Percentiles rank a stretch among this genome's conserved stretches.
Conservation (phyloP, 1,284 basidiomycete genomes). For the Naganishia sp. region DNA sequence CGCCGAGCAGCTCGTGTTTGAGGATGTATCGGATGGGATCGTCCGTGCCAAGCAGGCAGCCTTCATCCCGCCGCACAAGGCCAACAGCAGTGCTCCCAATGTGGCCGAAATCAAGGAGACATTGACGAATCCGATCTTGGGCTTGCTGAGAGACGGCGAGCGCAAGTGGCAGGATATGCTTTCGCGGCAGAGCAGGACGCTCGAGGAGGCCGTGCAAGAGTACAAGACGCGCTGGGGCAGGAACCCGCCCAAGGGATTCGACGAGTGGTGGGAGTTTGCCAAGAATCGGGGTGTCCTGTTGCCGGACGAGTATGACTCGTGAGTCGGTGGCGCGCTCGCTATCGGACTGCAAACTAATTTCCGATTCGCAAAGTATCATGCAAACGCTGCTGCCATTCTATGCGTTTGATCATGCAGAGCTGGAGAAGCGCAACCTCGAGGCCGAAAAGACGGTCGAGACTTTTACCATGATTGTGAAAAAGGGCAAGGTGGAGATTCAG, state of each 20-base stretch:
- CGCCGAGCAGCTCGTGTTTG: constrained; percentile 42
- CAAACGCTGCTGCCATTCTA: constrained; percentile 51
- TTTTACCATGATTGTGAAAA: constrained; percentile 52
- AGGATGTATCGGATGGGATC: constrained; percentile 45
- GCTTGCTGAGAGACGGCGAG: constrained; percentile 55
- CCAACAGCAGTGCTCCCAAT: not conserved
- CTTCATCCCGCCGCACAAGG: constrained; percentile 13
- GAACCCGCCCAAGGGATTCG: constrained; percentile 55
- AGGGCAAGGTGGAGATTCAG: constrained; percentile 53
- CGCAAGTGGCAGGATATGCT: constrained; percentile 54
- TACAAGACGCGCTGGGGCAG: constrained; percentile 54
- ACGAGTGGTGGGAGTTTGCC: constrained; percentile 46
- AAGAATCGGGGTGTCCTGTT: constrained; percentile 45
- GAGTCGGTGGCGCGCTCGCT: constrained; percentile 33
- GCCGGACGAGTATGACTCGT: constrained; percentile 54
- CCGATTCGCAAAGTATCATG: constrained; percentile 47
- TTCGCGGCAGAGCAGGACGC: constrained; percentile 54
- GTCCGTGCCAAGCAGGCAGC: constrained; percentile 35
- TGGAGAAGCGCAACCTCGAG: constrained; percentile 46
- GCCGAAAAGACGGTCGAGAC: constrained; percentile 53
- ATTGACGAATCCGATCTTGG: constrained; percentile 53
- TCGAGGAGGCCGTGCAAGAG: constrained; percentile 56
- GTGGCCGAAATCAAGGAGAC: constrained; percentile 8
- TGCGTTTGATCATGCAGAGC: constrained; percentile 46
- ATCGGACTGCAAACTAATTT: not conserved